Conservation (phyloP, 108 stramenopile species). For the Nitzschia sp. region DNA sequence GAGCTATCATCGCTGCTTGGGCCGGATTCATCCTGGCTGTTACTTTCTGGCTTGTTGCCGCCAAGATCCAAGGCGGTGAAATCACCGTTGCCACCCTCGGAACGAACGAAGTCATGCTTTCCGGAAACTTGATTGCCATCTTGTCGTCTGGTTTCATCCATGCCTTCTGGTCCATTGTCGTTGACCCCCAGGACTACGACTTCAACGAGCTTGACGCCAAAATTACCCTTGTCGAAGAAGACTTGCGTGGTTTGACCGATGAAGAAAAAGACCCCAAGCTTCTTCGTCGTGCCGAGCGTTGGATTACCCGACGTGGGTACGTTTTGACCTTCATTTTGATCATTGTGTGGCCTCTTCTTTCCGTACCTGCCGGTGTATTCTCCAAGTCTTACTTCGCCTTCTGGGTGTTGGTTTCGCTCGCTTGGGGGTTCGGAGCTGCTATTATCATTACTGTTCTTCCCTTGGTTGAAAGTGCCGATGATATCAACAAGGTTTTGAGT, state of each 20-base stretch:
- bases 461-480: conserved; percentile 68
- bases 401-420: conserved; percentile 88
- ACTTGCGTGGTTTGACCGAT: conserved; percentile 64
- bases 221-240: conserved; percentile 78
- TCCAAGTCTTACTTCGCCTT: conserved; percentile 83
- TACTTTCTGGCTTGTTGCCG: conserved; percentile 76
- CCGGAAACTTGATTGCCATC: conserved; percentile 91
- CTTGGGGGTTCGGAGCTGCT: conserved; percentile 88
- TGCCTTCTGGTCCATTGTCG: conserved; percentile 63
- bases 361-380: conserved; percentile 87
- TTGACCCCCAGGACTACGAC: conserved; percentile 87
- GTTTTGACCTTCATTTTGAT: conserved; percentile 79
- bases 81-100: conserved; percentile 76
- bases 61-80: conserved; percentile 52
- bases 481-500: conserved; percentile 55
- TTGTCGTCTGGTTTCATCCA: conserved; percentile 72
- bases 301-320: conserved; percentile 86
- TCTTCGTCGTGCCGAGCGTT: conserved; percentile 65
- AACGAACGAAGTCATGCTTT: conserved; percentile 87
- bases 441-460: conserved; percentile 78
- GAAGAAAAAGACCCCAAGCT: conserved; percentile 58
- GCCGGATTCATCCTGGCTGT: conserved; percentile 73
- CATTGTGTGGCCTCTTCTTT: conserved; percentile 88
- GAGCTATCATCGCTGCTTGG: conserved; percentile 87
- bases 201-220: conserved; percentile 59